These are phyloP conservation scores for Monosporozyma unispora DNA, from an alignment of 805 yeast species.

Conservation along the genomic window DNA sequence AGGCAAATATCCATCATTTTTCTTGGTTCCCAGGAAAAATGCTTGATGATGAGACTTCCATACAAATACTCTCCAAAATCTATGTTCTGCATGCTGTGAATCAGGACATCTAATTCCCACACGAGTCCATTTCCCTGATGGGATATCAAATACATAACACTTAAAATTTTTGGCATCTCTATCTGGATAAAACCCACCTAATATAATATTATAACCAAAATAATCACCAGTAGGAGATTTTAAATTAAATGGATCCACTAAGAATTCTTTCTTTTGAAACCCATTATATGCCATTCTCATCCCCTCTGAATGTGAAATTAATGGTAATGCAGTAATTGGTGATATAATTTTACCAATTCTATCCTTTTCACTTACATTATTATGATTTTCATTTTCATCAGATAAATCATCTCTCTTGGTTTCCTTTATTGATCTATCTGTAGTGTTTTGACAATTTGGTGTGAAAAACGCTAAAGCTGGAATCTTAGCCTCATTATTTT, in stretches of 20 bases:
- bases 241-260: slow-evolving; percentile 30
- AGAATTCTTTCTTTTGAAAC: slow-evolving; percentile 9
- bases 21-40: slow-evolving; percentile 43
- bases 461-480: slow-evolving; percentile 22
- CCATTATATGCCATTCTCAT: slow-evolving; percentile 23
- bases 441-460: slow-evolving; percentile 6
- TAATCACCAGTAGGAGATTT: slow-evolving; percentile 51
- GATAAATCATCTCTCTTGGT: neutral
- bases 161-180: slow-evolving; percentile 24
- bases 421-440: neutral
- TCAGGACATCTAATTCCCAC: slow-evolving; percentile 45
- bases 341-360: slow-evolving; percentile 7
- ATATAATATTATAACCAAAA: slow-evolving; percentile 58
- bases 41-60: slow-evolving; percentile 76
- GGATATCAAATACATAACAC: slow-evolving; percentile 26
- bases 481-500: slow-evolving; percentile 22
- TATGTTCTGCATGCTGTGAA: slow-evolving; percentile 44
- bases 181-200: slow-evolving; percentile 49
- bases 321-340: slow-evolving; percentile 30
- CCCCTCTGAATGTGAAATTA: slow-evolving; percentile 25
- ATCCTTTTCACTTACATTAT: neutral
- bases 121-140: slow-evolving; percentile 48
- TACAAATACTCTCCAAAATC: slow-evolving; percentile 57
- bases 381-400: neutral
- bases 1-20: slow-evolving; percentile 19